Evolutionary conservation across 371 early-diverging fungal genomes (phyloP).

Genomic region (Mortierella sp.): DNA sequence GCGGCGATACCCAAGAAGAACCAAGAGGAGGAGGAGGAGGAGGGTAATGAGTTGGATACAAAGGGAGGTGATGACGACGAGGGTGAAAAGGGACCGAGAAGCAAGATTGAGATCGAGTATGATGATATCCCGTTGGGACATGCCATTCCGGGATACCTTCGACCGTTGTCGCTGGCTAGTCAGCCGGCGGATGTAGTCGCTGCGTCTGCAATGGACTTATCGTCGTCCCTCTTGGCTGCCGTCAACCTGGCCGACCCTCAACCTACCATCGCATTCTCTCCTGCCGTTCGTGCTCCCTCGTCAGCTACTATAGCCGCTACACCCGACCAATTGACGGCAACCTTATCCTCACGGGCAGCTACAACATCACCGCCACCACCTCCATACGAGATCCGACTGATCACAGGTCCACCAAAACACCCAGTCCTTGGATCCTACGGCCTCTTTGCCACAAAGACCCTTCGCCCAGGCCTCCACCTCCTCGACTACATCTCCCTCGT

Average conservation of each 20-base stretch:
- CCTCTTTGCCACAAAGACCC: constrained; percentile 38
- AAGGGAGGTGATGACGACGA: constrained; percentile 6
- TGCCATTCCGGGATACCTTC: constrained; percentile 37
- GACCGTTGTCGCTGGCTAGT: neutral
- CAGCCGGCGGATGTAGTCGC: neutral
- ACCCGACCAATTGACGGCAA: neutral
- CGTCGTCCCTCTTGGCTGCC: constrained; percentile 5
- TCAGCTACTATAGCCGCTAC: neutral
- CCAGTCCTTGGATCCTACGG: constrained; percentile 55
- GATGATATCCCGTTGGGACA: constrained; percentile 48
- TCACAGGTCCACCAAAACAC: constrained; percentile 34
- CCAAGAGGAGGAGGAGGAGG: neutral
- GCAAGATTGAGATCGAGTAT: constrained; percentile 22
- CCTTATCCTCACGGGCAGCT: too few species aligned
- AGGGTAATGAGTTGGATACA: too few species aligned
- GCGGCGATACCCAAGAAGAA: neutral
- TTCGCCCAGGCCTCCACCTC: constrained; percentile 41
- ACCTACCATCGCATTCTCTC: neutral
- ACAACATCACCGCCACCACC: neutral
- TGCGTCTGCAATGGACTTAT: neutral
- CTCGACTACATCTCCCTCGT: constrained; percentile 53
- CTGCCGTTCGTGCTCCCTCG: neutral
- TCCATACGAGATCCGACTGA: constrained; percentile 35
- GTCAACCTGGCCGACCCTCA: neutral
- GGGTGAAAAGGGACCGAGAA: neutral